phyloP scores from a whole-genome alignment of 768 basidiomycete genomes.

The Podaxis sp. region DNA sequence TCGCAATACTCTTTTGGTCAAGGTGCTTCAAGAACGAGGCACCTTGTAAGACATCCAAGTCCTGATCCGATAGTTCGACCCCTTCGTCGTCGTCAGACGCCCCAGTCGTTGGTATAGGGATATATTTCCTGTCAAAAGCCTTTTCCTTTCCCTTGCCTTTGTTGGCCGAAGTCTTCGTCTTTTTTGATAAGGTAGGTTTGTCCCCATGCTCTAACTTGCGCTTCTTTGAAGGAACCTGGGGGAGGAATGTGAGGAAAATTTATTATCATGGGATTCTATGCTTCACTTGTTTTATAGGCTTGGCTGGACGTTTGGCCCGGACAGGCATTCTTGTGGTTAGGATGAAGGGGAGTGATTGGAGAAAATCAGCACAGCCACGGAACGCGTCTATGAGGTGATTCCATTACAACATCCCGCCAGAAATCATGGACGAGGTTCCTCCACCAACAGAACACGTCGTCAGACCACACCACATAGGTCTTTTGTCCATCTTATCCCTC shows the following conservation, averaged over 20 bases:
- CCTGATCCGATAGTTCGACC: constrained; percentile 64
- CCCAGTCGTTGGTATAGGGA: constrained; percentile 56
- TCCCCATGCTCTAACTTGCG: constrained; percentile 36
- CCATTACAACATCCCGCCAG: constrained; percentile 5
- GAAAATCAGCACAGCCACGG: constrained; percentile 12
- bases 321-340: constrained; percentile 19
- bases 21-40: constrained; percentile 67
- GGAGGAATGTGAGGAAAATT: neutral
- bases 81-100: constrained; percentile 43
- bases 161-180: constrained; percentile 34
- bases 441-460: constrained; percentile 67
- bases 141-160: constrained; percentile 44
- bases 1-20: constrained; percentile 77
- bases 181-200: constrained; percentile 21
- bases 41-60: constrained; percentile 61
- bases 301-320: constrained; percentile 33
- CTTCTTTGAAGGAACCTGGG: constrained; percentile 52
- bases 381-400: constrained; percentile 7
- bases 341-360: constrained; percentile 20
- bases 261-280: constrained; percentile 11
- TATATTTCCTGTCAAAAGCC: constrained; percentile 54
- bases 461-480: constrained; percentile 72
- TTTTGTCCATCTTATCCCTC: constrained; percentile 62
- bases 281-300: constrained; percentile 24
- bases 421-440: constrained; percentile 45